Conservation (phyloP, 1,284 basidiomycete species). For the Tilletia indica region DNA sequence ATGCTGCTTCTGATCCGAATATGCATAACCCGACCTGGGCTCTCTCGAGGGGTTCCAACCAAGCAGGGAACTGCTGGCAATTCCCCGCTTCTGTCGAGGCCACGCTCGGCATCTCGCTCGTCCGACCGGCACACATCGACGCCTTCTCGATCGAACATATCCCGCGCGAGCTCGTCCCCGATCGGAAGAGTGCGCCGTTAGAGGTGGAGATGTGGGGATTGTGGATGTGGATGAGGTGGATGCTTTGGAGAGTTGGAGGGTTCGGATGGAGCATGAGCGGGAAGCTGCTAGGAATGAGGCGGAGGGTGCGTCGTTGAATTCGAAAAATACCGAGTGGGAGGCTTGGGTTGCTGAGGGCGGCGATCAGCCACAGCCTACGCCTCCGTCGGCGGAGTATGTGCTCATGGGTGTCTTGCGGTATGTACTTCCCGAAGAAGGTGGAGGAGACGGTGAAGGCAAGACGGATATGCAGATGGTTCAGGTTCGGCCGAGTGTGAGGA, state of each 20-base stretch:
- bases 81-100: background rate
- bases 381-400: background rate
- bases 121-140: background rate
- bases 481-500: background rate
- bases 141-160: conserved; percentile 9
- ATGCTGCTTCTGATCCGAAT: background rate
- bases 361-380: background rate
- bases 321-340: conserved; percentile 19
- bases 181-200: background rate
- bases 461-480: background rate
- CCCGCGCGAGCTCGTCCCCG: conserved; percentile 5
- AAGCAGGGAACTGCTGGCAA: background rate
- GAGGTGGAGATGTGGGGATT: conserved; percentile 1
- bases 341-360: conserved; percentile 19
- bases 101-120: background rate
- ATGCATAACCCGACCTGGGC: background rate
- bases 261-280: background rate
- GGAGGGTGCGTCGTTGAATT: conserved; percentile 16
- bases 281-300: conserved; percentile 8
- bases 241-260: background rate
- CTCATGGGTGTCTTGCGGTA: background rate
- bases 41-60: background rate
- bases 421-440: background rate
- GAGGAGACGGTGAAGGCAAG: background rate
- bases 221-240: background rate